Base-by-base conservation (phyloP, 495 filamentous ascomycete genomes). In the Evansstolkia leycettana region DNA sequence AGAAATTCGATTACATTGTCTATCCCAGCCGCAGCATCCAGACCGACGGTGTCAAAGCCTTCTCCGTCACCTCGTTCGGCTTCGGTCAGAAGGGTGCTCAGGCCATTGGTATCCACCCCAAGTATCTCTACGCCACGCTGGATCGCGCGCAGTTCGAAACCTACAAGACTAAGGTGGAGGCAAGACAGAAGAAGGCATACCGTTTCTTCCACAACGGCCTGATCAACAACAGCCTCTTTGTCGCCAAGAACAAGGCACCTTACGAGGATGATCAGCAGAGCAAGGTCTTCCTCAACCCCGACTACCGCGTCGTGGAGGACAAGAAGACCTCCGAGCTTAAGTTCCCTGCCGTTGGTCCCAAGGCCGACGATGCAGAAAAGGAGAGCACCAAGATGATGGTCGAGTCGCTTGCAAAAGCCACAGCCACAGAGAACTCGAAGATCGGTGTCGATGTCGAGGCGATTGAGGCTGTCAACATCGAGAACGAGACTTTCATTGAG, bases 81-180 rank as follows among this genome's bases (percentile, higher is more conserved):
- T 99, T 99, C 67, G 90, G 90, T 40, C 90, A 99, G 61, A 96
- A 96, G 75, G 90, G 90, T 50, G 86, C 90, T 33, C 92, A 96
- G 63, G 88, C 81, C 30, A 87, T 99, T 54, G 92, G 89, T 62
- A 82, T 99, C 34, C 89, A 96, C 57, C 84, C 90, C 38, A 87
- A 80, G 57, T 99, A 96, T 57, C 77, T 99, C 37, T 99, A 79
- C 52, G 90, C 92, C 18, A 78, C 82, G n/a, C 82, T 99, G 20
- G 87, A 95, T 57, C 72, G 83, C 59, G 65, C 80, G 17, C 80
- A 86, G 32, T 96, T 81, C 60, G 57, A 76, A 30, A 65, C 72
- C 31, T 99, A 99, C 72, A 80, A 78, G 52, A 60, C 64, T 47
- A 96, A 92, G 69, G 87, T 94, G 14, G 77, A 82, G 47, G 76